Evolutionary conservation across 1,139 yeast species (phyloP), one percentile per base, ranked within the genome.

Genomic region (Hyphopichia burtonii): DNA sequence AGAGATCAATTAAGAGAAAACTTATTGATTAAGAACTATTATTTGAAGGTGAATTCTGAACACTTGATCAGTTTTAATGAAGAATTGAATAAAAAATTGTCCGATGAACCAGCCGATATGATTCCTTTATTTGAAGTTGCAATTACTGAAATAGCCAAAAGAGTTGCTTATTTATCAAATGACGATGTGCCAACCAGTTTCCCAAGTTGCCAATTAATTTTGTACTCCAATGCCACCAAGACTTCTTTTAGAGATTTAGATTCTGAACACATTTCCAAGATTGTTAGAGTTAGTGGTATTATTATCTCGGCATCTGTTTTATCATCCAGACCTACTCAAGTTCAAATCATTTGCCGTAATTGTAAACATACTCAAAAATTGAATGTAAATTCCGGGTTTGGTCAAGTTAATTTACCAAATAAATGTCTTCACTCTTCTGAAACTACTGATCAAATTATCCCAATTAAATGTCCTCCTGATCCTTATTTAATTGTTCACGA

Each of bases 401-500:
- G 96, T n/a, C 81, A 79, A 32, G 76, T 89, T 30, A 78, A 75
- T 42, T 71, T 90, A 52, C 99, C 99, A 2, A 80, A 81, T 36
- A 67, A 66, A 35, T 94, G 99, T 65, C 78, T 74, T 44, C 85
- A 85, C 6, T 78, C 81, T 41, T 85, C 81, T 44, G 65, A 71
- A 49, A 57, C 67, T 42, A 74, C 67, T 41, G 74, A 66, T 46
- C 52, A 59, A 27, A 66, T 78, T 15, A 75, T 80, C 37, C 77
- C 74, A 49, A 82, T 81, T 41, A 78, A 80, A 50, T 90, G 98
- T 66, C 96, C 96, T 3, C 78, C 83, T 16, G 96, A 93, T 54
- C 99, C 99, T 1, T 94, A 90, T 55, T 81, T 88, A 31, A 86
- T 94, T 47, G 93, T 89, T 33, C 99, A 93, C 62, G 98, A 93